Evolutionary conservation across 2,329 filamentous ascomycete genomes (phyloP).

Genomic region (Camillea tinctor): DNA sequence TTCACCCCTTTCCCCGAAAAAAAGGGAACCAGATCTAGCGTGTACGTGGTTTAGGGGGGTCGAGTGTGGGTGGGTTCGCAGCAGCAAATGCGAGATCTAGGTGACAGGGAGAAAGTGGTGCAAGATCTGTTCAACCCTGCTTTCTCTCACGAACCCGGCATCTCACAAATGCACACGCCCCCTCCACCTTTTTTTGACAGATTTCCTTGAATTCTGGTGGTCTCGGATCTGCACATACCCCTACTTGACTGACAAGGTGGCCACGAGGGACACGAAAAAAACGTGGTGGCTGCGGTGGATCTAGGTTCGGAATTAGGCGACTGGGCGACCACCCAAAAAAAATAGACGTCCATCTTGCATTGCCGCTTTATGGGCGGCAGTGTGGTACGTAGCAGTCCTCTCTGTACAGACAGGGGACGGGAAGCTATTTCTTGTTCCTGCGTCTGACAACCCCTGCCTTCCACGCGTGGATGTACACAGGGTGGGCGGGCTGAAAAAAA

Average conservation of each 20-base stretch:
- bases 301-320: conserved; percentile 28
- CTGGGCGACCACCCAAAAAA: conserved; percentile 28
- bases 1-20: conserved; percentile 8
- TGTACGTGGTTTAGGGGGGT: conserved; percentile 14
- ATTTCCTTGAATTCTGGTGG: conserved; percentile 17
- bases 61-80: conserved; percentile 11
- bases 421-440: conserved; percentile 32
- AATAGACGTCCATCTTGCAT: conserved; percentile 38
- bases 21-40: conserved; percentile 12
- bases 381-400: conserved; percentile 23
- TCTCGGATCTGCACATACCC: conserved; percentile 28
- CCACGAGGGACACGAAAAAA: conserved; percentile 15
- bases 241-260: conserved; percentile 21
- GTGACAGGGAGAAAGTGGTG: conserved; percentile 10
- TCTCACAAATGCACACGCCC: conserved; percentile 32
- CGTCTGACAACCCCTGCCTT: conserved; percentile 28
- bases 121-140: conserved; percentile 17
- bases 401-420: conserved; percentile 24
- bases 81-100: conserved; percentile 28
- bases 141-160: conserved; percentile 14
- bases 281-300: conserved; percentile 22
- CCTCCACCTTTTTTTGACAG: conserved; percentile 18
- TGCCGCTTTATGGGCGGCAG: conserved; percentile 38
- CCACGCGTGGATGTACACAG: conserved; percentile 28
- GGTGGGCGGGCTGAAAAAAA: conserved; percentile 21